Evolutionary conservation across 768 basidiomycete genomes (phyloP).

Genomic region (Leccinum truebloodii): DNA sequence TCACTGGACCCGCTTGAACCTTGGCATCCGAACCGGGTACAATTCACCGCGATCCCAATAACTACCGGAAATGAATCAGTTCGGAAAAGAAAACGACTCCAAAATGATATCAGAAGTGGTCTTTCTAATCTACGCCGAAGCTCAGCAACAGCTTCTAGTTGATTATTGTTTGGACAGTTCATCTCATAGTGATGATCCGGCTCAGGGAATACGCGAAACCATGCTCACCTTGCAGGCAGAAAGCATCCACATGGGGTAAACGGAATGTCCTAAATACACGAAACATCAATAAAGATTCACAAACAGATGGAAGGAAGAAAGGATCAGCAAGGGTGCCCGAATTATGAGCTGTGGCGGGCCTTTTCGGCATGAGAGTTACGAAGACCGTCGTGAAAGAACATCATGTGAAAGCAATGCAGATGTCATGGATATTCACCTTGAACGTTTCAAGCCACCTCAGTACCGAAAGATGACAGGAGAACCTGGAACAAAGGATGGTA

Average conservation of each 20-base stretch:
- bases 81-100: neutral
- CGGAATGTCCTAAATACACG: neutral
- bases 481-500: neutral
- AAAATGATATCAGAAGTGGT: constrained; percentile 35
- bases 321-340: constrained; percentile 79
- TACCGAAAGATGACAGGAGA: neutral
- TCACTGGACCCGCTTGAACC: neutral
- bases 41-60: neutral
- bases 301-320: constrained; percentile 3
- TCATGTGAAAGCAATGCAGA: constrained; percentile 5
- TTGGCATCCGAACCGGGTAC: neutral
- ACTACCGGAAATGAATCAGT: neutral
- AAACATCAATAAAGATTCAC: neutral
- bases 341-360: constrained; percentile 90
- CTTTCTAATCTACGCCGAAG: constrained; percentile 61
- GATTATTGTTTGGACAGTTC: constrained; percentile 49
- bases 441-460: too few species aligned
- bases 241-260: neutral
- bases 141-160: constrained; percentile 93
- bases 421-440: constrained; percentile 13
- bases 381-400: constrained; percentile 80
- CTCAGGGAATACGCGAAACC: too few species aligned
- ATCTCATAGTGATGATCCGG: constrained; percentile 14
- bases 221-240: constrained; percentile 12
- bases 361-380: constrained; percentile 81